Percentiles rank a stretch among this genome's conserved stretches.
Evolutionary conservation across 1,284 basidiomycete genomes (phyloP).

Genomic region (Mycena citricolor): DNA sequence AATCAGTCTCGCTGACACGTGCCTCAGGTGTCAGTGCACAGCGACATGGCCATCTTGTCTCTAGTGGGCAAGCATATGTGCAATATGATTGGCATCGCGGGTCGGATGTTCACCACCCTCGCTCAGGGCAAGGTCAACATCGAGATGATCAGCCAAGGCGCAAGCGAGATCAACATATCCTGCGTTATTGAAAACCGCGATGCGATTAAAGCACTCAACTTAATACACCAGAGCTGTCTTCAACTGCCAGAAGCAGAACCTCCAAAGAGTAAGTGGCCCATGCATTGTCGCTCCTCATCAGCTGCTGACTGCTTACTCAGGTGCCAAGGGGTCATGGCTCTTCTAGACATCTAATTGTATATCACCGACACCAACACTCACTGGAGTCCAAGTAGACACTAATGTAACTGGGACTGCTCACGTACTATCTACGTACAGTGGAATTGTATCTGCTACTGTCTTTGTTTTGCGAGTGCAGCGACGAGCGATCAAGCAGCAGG

Average conservation of each 20-base stretch:
- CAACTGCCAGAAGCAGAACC: conserved; percentile 41
- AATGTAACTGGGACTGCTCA: neutral
- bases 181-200: conserved; percentile 90
- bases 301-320: conserved; percentile 8
- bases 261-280: too few relatives aligned
- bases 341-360: conserved; percentile 27
- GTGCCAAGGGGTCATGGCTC: conserved; percentile 37
- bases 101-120: conserved; percentile 94
- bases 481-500: too few relatives aligned
- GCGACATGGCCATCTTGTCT: conserved; percentile 94
- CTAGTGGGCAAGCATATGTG: conserved; percentile 95
- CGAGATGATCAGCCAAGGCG: conserved; percentile 99
- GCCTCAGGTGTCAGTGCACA: conserved; percentile 72
- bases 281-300: neutral
- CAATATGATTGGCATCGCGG: conserved; percentile 93
- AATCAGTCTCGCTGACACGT: neutral
- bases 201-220: conserved; percentile 92
- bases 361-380: neutral
- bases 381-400: neutral
- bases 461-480: too few relatives aligned
- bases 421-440: neutral
- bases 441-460: neutral
- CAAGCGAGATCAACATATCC: conserved; percentile 98
- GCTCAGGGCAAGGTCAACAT: conserved; percentile 96
- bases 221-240: conserved; percentile 92